phyloP scores from a whole-genome alignment of 2,329 filamentous ascomycete species.

The Dactylonectria estremocensis region DNA sequence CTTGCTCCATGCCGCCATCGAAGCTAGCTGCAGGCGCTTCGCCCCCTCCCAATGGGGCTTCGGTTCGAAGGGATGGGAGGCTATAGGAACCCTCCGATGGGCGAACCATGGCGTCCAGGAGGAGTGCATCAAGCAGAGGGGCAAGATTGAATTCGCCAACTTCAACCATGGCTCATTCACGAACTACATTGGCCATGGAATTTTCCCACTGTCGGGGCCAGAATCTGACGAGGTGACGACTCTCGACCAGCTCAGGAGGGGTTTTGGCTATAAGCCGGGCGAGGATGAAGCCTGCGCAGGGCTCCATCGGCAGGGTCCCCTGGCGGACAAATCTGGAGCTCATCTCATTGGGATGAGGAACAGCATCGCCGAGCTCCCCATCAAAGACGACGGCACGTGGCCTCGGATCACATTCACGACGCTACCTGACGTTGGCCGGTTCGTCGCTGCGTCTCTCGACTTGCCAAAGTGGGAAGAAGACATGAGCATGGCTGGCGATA shows the following conservation, averaged over 20 bases:
- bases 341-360: slow-evolving; percentile 1
- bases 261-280: background rate
- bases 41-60: slow-evolving; percentile 2
- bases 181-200: slow-evolving; percentile 4
- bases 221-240: background rate
- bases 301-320: slow-evolving; percentile 1
- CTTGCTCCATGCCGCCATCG: background rate
- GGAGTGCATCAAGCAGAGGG: slow-evolving; percentile 4
- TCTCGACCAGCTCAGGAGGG: background rate
- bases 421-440: background rate
- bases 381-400: background rate
- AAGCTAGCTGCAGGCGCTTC: background rate
- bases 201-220: background rate
- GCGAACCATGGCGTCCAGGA: background rate
- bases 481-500: background rate
- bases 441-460: background rate
- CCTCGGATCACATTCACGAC: background rate
- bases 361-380: background rate
- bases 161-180: background rate
- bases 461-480: slow-evolving; percentile 4
- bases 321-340: background rate
- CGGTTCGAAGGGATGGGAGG: background rate
- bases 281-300: slow-evolving; percentile 1
- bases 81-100: background rate
- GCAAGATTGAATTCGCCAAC: background rate